phyloP scores from a whole-genome alignment of 2,329 filamentous ascomycete genomes.

The Aureobasidium musti region DNA sequence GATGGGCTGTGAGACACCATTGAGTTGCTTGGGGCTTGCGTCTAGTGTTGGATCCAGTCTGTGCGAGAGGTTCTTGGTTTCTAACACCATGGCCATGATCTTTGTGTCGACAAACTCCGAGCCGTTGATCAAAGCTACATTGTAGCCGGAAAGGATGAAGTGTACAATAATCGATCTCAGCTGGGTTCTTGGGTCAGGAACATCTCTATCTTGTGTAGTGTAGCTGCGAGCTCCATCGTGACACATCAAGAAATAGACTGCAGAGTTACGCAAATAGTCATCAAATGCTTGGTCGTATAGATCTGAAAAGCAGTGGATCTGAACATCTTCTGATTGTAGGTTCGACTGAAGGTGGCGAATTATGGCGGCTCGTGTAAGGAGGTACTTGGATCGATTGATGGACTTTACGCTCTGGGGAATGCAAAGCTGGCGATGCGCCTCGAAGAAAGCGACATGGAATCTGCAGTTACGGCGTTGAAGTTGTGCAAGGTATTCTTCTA shows the following conservation, averaged over 20 bases:
- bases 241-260: constrained; percentile 68
- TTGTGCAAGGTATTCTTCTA: constrained; percentile 65
- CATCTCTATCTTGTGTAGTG: constrained; percentile 20
- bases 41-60: neutral
- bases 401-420: constrained; percentile 50
- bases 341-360: constrained; percentile 62
- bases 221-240: constrained; percentile 58
- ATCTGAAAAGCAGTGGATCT: constrained; percentile 45
- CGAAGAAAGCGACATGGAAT: constrained; percentile 72
- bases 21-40: neutral
- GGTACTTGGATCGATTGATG: constrained; percentile 54
- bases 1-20: constrained; percentile 2
- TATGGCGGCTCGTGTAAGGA: constrained; percentile 63
- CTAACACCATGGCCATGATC: constrained; percentile 55
- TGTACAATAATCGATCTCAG: constrained; percentile 56
- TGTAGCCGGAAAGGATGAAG: constrained; percentile 59
- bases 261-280: constrained; percentile 56
- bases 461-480: constrained; percentile 66
- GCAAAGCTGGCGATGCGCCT: constrained; percentile 58
- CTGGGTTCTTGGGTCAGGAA: constrained; percentile 31
- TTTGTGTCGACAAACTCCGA: constrained; percentile 66
- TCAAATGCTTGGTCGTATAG: constrained; percentile 49
- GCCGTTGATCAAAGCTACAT: constrained; percentile 64
- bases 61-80: constrained; percentile 36
- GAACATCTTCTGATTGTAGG: constrained; percentile 36